Percentiles rank a stretch among this genome's conserved stretches.
Conservation (phyloP, 257 asterid genomes). For the Buddleja alternifolia region DNA sequence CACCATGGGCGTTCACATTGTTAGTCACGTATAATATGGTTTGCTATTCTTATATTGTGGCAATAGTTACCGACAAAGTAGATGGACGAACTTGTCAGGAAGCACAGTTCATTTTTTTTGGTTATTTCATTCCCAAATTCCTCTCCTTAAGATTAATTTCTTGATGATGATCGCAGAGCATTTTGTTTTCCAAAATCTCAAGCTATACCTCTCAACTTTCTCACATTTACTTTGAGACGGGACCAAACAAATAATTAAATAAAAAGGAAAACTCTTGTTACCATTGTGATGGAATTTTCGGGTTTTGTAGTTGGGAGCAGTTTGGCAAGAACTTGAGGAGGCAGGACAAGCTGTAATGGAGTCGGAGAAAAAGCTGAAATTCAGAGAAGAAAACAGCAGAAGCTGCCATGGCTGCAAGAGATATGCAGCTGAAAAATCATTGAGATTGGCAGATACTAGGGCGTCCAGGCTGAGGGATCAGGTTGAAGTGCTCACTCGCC, state of each 20-base stretch:
- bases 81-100: not conserved
- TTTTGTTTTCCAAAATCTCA: not conserved
- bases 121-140: not conserved
- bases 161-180: not conserved
- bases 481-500: conserved; percentile 87
- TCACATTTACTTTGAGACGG: not conserved
- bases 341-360: conserved; percentile 73
- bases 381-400: conserved; percentile 93
- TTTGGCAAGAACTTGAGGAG: conserved; percentile 81
- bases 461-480: conserved; percentile 86
- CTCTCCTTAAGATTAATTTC: not conserved
- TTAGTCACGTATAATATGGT: too few species aligned
- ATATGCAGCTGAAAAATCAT: conserved; percentile 93
- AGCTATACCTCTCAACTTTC: not conserved
- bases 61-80: too few species aligned
- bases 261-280: not conserved
- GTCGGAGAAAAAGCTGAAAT: conserved; percentile 82
- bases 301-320: conserved; percentile 46
- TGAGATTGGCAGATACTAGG: conserved; percentile 86
- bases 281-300: conserved; percentile 15
- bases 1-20: too few species aligned
- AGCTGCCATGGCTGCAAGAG: conserved; percentile 98
- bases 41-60: too few species aligned
- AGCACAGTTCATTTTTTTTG: not conserved
- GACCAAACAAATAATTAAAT: not conserved